Base-by-base conservation (phyloP, 2,329 filamentous ascomycete species). In the Claviceps africana region DNA sequence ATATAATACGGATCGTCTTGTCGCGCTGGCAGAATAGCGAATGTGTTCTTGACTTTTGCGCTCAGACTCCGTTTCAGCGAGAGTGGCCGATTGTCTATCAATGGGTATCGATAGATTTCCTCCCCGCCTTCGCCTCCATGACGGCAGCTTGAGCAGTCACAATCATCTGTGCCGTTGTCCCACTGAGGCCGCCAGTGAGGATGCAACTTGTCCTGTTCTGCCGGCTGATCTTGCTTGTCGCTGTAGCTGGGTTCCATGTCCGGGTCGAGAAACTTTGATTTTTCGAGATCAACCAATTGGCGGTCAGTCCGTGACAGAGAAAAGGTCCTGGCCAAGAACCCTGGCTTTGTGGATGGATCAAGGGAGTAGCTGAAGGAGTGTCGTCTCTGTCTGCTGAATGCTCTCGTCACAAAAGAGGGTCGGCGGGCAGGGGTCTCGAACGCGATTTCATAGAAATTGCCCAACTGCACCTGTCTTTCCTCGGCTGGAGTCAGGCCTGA, bases 111-210 rank as follows among this genome's bases (percentile, higher is more conserved):
- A 59, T 72, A 72, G 11, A 70, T 66, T 31, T 65, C 60, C 9
- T 67, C 70, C n/a, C 67, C 61, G 9, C 68, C 67, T 13, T 70
- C 66, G 0, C 68, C 60, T 21, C 69, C 67, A 44, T 69, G 64
- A n/a, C 44, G 48, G 43, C 53, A 54, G 51, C 64, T 58, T 45
- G 60, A 59, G 39, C 63, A 62, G 19, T 64, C 63, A 25, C 58
- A 63, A 17, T 66, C 62, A n/a, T 65, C 61, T 2, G 60, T 60
- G 15, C 64, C 59, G 25, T 70, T 66, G 1, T 65, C 68, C 57
- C 73, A 73, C 15, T 74, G 65, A n/a, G 80, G 79, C 7, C 75
- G 71, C 80, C 80, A 83, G 59, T 76, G 76, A 1, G 80, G 79
- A 61, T 83, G 79, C 15, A 83, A 64, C 56, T 73, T 78, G 47